A percentile compares a stretch with the other conserved stretches of the same genome.
phyloP scores from a whole-genome alignment of 1,284 basidiomycete species.

The Vanrija sp. region DNA sequence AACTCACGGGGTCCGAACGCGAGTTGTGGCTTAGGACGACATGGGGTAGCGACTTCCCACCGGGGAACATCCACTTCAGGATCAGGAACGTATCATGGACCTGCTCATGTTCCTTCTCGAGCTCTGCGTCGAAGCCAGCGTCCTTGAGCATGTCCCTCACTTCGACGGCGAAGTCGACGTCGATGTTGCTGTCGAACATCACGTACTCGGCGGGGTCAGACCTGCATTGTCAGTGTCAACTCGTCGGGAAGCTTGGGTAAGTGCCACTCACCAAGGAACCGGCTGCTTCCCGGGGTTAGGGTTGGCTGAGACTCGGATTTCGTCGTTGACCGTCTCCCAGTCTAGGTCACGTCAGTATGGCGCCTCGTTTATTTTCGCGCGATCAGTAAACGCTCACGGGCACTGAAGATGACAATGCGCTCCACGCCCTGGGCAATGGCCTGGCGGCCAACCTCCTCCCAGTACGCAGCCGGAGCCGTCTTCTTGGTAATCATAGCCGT shows the following conservation, averaged over 20 bases:
- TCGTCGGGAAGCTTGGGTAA: too few relatives aligned
- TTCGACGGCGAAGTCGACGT: slow-evolving; percentile 17
- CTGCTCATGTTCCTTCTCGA: slow-evolving; percentile 25
- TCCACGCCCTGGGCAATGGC: slow-evolving; percentile 27
- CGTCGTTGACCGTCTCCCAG: slow-evolving; percentile 25
- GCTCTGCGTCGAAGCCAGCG: slow-evolving; percentile 22
- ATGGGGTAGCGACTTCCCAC: slow-evolving; percentile 23
- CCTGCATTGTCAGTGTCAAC: neutral
- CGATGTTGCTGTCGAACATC: slow-evolving; percentile 21
- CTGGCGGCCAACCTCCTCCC: slow-evolving; percentile 28
- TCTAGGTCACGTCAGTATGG: slow-evolving; percentile 8
- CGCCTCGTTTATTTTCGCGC: too few relatives aligned
- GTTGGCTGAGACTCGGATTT: slow-evolving; percentile 25
- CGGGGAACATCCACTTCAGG: slow-evolving; percentile 33
- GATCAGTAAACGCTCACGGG: slow-evolving; percentile 2
- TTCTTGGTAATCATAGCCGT: slow-evolving; percentile 29
- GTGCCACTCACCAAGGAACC: slow-evolving; percentile 24
- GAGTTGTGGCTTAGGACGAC: slow-evolving; percentile 23
- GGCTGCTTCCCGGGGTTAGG: slow-evolving; percentile 28
- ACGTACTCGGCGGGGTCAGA: slow-evolving; percentile 12
- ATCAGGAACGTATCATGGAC: slow-evolving; percentile 35
- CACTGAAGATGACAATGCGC: slow-evolving; percentile 31
- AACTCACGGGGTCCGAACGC: slow-evolving; percentile 20
- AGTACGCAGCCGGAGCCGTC: slow-evolving; percentile 25
- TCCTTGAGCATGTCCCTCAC: slow-evolving; percentile 14